phyloP scores from a whole-genome alignment of 2,329 filamentous ascomycete species.

The Penicillium expansum region DNA sequence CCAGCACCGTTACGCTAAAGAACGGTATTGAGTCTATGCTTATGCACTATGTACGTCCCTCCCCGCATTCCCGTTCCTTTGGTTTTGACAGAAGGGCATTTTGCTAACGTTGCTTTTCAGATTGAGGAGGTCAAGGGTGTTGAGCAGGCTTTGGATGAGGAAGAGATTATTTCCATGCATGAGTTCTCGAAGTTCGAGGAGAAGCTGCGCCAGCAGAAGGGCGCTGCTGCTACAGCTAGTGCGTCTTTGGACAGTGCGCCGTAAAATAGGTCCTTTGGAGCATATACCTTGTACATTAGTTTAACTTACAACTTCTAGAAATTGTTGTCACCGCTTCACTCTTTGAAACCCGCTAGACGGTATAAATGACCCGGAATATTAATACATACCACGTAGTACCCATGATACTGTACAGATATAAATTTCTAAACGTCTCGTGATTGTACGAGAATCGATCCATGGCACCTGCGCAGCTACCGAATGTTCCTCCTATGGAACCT shows the following conservation, averaged over 20 bases:
- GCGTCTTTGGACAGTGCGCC: constrained; percentile 53
- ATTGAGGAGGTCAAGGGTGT: constrained; percentile 96
- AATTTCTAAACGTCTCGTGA: too few relatives aligned
- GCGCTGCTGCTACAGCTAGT: constrained; percentile 51
- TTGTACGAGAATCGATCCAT: too few relatives aligned
- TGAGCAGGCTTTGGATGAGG: constrained; percentile 82
- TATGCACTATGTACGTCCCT: constrained; percentile 79
- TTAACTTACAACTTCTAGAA: neutral
- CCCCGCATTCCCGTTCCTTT: constrained; percentile 1
- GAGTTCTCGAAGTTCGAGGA: constrained; percentile 97
- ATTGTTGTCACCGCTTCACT: neutral
- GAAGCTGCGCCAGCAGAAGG: constrained; percentile 63
- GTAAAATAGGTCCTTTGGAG: constrained; percentile 9
- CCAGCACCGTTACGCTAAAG: constrained; percentile 92
- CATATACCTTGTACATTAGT: constrained; percentile 8
- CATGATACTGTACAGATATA: too few relatives aligned
- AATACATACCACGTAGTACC: too few relatives aligned
- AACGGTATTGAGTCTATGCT: constrained; percentile 98
- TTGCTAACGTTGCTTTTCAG: constrained; percentile 46
- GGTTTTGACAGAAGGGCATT: neutral
- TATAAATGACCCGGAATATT: neutral
- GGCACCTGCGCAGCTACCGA: too few relatives aligned
- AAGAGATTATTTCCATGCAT: constrained; percentile 80
- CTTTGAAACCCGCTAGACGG: neutral
- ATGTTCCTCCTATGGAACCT: too few relatives aligned